Percentiles rank a stretch among this genome's conserved stretches.
These are phyloP conservation scores for Scedosporium aurantiacum DNA, from an alignment of 2,329 filamentous ascomycete genomes.

Conservation along the genomic window DNA sequence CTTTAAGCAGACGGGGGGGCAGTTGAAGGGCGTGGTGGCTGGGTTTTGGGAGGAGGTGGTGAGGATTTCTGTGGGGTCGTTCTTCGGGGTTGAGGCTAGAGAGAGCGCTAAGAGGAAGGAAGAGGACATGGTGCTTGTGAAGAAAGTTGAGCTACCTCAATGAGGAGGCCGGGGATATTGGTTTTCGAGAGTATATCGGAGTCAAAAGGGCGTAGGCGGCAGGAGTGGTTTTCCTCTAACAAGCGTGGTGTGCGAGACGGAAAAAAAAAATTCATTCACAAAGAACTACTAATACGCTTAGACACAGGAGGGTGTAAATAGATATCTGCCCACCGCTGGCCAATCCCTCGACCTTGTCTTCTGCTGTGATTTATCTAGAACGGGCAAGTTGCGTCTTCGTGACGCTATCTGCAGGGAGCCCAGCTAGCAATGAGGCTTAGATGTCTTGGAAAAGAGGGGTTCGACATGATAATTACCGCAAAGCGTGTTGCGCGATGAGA, in stretches of 20 bases:
- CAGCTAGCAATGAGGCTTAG: neutral
- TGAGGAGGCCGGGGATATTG: neutral
- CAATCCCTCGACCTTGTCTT: neutral
- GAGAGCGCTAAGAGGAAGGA: constrained; percentile 9
- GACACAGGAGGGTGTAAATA: too few species aligned
- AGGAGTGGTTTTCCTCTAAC: neutral
- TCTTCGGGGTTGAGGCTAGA: constrained; percentile 40
- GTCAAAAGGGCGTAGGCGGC: neutral
- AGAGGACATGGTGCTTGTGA: constrained; percentile 39
- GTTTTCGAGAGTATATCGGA: neutral
- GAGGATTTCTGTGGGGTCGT: constrained; percentile 51
- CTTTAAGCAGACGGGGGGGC: constrained; percentile 85
- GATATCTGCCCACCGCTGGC: neutral
- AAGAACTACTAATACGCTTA: too few species aligned
- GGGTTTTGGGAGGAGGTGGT: constrained; percentile 70
- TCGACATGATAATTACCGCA: neutral
- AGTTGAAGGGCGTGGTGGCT: constrained; percentile 58
- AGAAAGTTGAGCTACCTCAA: constrained; percentile 33
- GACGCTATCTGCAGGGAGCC: neutral
- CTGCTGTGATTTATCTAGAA: neutral
- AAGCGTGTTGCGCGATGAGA: neutral
- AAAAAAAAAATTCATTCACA: too few species aligned
- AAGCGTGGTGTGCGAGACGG: neutral
- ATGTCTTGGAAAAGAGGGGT: neutral
- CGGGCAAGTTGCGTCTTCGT: neutral